Conservation (phyloP, 1,284 basidiomycete species). For the Heterobasidion irregulare region DNA sequence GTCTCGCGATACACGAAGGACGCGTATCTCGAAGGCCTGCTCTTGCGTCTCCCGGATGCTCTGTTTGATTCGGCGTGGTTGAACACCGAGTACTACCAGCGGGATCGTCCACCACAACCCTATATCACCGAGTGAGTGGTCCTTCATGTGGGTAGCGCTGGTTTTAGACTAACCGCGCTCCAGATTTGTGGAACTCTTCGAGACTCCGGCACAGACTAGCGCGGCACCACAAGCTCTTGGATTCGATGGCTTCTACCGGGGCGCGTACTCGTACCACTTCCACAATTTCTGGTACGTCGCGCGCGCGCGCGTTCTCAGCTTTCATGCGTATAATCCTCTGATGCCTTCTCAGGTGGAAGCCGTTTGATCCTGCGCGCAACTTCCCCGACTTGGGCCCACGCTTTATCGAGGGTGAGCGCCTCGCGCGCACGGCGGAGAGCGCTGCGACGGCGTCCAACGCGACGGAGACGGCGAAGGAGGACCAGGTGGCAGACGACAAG, state of each 20-base stretch:
- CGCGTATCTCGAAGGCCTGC: constrained; percentile 47
- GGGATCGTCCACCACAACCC: constrained; percentile 59
- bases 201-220: constrained; percentile 42
- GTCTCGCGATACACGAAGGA: constrained; percentile 56
- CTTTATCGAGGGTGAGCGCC: constrained; percentile 68
- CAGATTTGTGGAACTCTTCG: constrained; percentile 57
- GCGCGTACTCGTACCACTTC: constrained; percentile 66
- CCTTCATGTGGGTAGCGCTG: background rate
- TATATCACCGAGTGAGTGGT: constrained; percentile 49
- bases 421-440: constrained; percentile 32
- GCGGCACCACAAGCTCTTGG: constrained; percentile 49
- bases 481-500: constrained; percentile 40
- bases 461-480: constrained; percentile 26
- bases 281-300: constrained; percentile 35
- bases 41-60: constrained; percentile 59
- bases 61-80: constrained; percentile 66
- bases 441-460: constrained; percentile 13
- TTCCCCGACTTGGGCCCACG: constrained; percentile 85
- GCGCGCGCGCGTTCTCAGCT: constrained; percentile 8
- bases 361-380: constrained; percentile 83
- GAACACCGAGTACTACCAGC: constrained; percentile 56
- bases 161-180: constrained; percentile 6
- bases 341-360: constrained; percentile 71
- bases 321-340: background rate
- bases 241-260: constrained; percentile 63